Base-by-base conservation (phyloP, 2,329 filamentous ascomycete species). In the Leptographium flavum region DNA sequence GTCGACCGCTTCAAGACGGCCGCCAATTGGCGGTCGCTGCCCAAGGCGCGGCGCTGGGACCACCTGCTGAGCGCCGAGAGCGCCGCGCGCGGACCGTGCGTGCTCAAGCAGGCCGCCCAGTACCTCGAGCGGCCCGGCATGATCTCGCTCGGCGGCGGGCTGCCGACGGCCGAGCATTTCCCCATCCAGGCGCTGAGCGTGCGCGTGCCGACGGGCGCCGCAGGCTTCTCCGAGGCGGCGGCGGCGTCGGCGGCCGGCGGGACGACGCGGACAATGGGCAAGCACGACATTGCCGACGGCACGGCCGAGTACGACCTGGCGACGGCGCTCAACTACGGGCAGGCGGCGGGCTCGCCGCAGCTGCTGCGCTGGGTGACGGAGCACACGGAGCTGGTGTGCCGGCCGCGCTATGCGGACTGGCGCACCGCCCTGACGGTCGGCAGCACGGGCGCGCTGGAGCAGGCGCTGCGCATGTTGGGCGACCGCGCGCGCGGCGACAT, bases 351-450 rank as follows among this genome's bases (percentile, higher is more conserved):
- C 17, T 78, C 86, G 11, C 83, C 87, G 4, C 92, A 94, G 64
- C 70, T 98, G 61, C 68, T 95, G 50, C 80, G 92, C 49, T 96
- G 84, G 66, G 71, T 96, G 42, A 93, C 88, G 0, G 92, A 98
- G 67, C 92, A 96, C 64, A 94, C 88, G 0, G 90, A 98, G 64
- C 77, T 96, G 46, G 79, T 94, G 15, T 85, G 87, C 62, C 72
- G 77, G 49, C 88, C 90, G 15, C 86, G 85, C 0, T 96, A 96
- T 59, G 73, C 80, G 17, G 88, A 98, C 65, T 98, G 92, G 92
- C 72, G 76, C 52, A 85, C 85, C 55, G 81, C 79, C 45, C 71
- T 95, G 66, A 88, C 81, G 3, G 75, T 90, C 35, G 92, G 90
- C 44, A 92, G 81, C 62, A 96, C 92, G 0, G 86, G 79, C 22